A percentile compares a stretch with the other conserved stretches of the same genome.
Conservation (phyloP, 768 basidiomycete species). For the Crucibulum laeve region DNA sequence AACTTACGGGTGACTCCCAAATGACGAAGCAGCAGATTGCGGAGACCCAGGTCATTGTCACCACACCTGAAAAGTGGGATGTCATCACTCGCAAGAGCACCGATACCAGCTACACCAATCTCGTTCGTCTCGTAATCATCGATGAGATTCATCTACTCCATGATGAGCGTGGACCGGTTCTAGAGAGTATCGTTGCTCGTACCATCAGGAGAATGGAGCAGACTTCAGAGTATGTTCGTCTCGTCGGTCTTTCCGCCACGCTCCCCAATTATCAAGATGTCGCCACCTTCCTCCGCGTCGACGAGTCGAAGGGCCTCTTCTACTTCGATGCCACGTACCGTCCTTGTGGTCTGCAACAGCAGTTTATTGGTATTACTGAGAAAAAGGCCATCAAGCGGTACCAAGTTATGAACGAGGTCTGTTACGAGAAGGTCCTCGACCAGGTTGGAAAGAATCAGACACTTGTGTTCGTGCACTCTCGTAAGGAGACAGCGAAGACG, state of each 20-base stretch:
- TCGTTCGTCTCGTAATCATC: constrained; percentile 94
- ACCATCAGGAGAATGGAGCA: constrained; percentile 95
- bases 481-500: constrained; percentile 98
- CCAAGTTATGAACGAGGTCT: constrained; percentile 97
- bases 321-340: constrained; percentile 95
- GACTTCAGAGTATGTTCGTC: constrained; percentile 86
- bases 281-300: constrained; percentile 93
- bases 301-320: constrained; percentile 88
- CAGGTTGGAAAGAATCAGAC: constrained; percentile 87
- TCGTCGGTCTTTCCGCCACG: constrained; percentile 94
- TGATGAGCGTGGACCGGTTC: constrained; percentile 95
- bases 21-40: constrained; percentile 97
- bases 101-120: constrained; percentile 94
- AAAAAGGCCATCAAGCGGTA: constrained; percentile 99
- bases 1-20: constrained; percentile 95
- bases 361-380: constrained; percentile 97
- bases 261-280: constrained; percentile 99
- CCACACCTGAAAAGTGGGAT: constrained; percentile 99
- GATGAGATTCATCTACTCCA: constrained; percentile 98
- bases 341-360: constrained; percentile 92
- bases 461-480: constrained; percentile 95
- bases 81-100: constrained; percentile 98
- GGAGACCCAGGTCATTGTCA: constrained; percentile 97
- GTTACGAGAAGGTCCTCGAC: constrained; percentile 97
- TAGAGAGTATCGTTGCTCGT: constrained; percentile 87